phyloP scores from a whole-genome alignment of 1,284 basidiomycete species.

The Cystodermella granulosa region DNA sequence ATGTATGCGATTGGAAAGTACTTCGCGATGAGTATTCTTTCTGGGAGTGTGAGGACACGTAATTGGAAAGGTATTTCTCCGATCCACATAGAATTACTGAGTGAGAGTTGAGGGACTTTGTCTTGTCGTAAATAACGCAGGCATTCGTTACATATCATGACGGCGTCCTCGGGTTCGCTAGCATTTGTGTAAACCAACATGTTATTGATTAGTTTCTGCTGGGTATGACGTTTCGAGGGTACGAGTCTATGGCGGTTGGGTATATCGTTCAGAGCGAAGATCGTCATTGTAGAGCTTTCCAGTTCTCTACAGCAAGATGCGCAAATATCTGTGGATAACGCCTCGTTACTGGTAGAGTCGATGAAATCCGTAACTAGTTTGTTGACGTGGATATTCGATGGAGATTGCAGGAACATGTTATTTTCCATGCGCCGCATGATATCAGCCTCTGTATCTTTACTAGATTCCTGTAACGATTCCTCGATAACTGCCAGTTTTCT shows the following conservation, averaged over 20 bases:
- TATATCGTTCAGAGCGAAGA: too few species aligned
- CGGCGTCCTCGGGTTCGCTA: neutral
- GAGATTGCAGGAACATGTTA: too few species aligned
- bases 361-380: too few species aligned
- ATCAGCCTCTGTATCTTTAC: too few species aligned
- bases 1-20: constrained; percentile 29
- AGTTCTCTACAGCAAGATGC: too few species aligned
- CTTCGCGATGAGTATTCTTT: constrained; percentile 25
- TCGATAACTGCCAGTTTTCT: too few species aligned
- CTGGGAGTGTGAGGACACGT: constrained; percentile 21
- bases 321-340: too few species aligned
- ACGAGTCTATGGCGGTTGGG: neutral
- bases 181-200: neutral
- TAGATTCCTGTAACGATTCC: too few species aligned
- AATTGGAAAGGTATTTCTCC: constrained; percentile 27
- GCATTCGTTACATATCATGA: constrained; percentile 3
- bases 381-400: too few species aligned
- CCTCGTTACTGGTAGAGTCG: too few species aligned
- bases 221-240: neutral
- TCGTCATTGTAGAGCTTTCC: too few species aligned
- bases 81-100: constrained; percentile 37
- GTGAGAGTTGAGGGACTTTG: constrained; percentile 19
- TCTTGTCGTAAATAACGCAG: constrained; percentile 1
- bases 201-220: neutral
- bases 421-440: too few species aligned